Percentiles rank a stretch among this genome's conserved stretches.
phyloP scores from a whole-genome alignment of 768 basidiomycete genomes.

The Boletus speciosus region DNA sequence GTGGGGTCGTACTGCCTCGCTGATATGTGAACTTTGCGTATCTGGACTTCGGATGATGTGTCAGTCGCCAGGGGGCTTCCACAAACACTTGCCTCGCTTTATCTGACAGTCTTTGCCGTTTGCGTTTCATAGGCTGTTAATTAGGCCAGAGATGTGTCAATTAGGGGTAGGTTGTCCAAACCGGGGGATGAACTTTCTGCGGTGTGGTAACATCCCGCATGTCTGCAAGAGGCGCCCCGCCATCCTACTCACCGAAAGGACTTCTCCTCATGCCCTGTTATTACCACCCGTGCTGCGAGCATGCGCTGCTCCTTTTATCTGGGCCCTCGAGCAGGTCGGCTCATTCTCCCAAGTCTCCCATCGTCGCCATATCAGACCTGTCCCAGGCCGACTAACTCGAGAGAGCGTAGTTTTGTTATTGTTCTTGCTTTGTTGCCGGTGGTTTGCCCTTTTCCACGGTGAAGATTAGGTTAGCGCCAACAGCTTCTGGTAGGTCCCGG shows the following conservation, averaged over 20 bases:
- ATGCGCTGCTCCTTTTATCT: slow-evolving; percentile 31
- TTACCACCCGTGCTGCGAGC: slow-evolving; percentile 24
- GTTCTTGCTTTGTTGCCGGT: slow-evolving; percentile 10
- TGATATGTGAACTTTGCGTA: slow-evolving; percentile 24
- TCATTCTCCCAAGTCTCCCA: slow-evolving; percentile 9
- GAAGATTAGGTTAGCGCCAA: slow-evolving; percentile 15
- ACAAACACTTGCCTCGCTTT: slow-evolving; percentile 19
- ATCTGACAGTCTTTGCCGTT: slow-evolving; percentile 24
- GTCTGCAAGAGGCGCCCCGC: slow-evolving; percentile 19
- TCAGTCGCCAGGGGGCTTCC: slow-evolving; percentile 20
- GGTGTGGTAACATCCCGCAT: slow-evolving; percentile 25
- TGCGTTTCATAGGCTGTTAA: slow-evolving; percentile 31
- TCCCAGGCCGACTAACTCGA: slow-evolving; percentile 1
- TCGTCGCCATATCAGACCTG: neutral
- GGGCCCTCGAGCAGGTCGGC: slow-evolving; percentile 1
- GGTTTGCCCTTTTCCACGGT: slow-evolving; percentile 31
- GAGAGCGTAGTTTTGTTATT: slow-evolving; percentile 1
- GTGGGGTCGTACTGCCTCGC: slow-evolving; percentile 24
- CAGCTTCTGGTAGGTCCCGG: slow-evolving; percentile 20
- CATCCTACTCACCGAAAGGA: slow-evolving; percentile 15
- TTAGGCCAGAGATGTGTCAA: slow-evolving; percentile 27
- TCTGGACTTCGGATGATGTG: slow-evolving; percentile 15
- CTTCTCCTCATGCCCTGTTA: slow-evolving; percentile 28
- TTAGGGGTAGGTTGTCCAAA: slow-evolving; percentile 28
- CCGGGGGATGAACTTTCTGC: slow-evolving; percentile 22